Percentiles rank a stretch among this genome's conserved stretches.
Evolutionary conservation across 1,139 yeast species (phyloP).

Genomic region (Citeromyces hawaiiensis): DNA sequence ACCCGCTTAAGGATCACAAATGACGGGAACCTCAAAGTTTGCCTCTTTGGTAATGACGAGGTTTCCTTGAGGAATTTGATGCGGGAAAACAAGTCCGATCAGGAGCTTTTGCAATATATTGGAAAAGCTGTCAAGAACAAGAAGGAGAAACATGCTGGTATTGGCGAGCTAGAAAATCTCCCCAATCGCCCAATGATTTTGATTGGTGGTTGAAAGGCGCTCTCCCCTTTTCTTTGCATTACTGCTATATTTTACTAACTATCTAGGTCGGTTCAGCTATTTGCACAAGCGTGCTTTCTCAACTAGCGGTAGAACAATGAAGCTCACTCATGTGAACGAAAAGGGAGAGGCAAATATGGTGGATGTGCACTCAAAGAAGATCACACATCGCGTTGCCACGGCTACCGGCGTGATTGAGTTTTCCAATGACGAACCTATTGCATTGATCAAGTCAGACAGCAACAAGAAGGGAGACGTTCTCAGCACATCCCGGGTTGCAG

Average conservation of each 20-base stretch:
- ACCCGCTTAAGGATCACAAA: conserved; percentile 32
- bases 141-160: conserved; percentile 33
- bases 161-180: conserved; percentile 26
- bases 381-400: conserved; percentile 24
- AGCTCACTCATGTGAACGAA: conserved; percentile 25
- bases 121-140: conserved; percentile 28
- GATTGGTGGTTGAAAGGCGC: conserved; percentile 27
- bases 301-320: conserved; percentile 4
- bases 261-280: neutral
- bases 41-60: conserved; percentile 36
- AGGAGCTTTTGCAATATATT: conserved; percentile 22
- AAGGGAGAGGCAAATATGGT: conserved; percentile 36
- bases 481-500: conserved; percentile 30
- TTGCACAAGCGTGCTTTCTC: neutral
- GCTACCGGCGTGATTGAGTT: conserved; percentile 27
- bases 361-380: conserved; percentile 22
- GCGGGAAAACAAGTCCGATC: conserved; percentile 18
- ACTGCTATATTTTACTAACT: neutral
- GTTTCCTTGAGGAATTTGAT: conserved; percentile 29
- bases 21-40: conserved; percentile 38
- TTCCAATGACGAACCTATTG: conserved; percentile 16
- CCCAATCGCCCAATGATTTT: conserved; percentile 39
- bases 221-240: neutral
- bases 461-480: conserved; percentile 37
- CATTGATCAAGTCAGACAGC: conserved; percentile 18